Percentiles rank a stretch among this genome's conserved stretches.
phyloP scores from a whole-genome alignment of 768 basidiomycete species.

The Agrocybe pediades region DNA sequence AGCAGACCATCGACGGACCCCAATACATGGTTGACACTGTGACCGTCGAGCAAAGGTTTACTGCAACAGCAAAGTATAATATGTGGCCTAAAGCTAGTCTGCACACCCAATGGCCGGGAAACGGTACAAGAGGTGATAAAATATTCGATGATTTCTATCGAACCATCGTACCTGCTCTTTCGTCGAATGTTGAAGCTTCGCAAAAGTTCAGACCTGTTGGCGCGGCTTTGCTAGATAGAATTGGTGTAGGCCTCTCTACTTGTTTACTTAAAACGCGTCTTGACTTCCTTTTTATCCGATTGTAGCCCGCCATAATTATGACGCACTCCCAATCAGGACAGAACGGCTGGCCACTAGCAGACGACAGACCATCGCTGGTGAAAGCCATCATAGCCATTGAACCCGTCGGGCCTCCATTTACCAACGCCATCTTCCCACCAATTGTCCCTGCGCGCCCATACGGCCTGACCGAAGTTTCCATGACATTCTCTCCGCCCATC shows the following conservation, averaged over 20 bases:
- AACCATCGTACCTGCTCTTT: constrained; percentile 41
- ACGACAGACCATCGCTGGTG: constrained; percentile 43
- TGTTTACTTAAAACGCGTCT: constrained; percentile 7
- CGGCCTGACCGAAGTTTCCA: constrained; percentile 50
- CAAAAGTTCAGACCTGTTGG: constrained; percentile 42
- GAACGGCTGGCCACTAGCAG: constrained; percentile 51
- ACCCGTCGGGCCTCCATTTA: constrained; percentile 53
- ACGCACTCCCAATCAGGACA: constrained; percentile 54
- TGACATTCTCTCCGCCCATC: constrained; percentile 45
- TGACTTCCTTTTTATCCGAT: neutral
- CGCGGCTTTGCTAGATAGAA: constrained; percentile 42
- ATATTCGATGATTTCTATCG: constrained; percentile 47
- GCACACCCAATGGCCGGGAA: constrained; percentile 58
- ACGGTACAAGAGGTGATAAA: constrained; percentile 44
- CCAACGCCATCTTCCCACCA: constrained; percentile 38
- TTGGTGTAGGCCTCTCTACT: constrained; percentile 39
- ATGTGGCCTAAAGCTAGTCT: constrained; percentile 48
- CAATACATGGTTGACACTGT: constrained; percentile 29
- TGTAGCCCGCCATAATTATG: constrained; percentile 46
- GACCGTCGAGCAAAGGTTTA: constrained; percentile 41
- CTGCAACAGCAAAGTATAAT: constrained; percentile 37
- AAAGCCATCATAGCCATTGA: constrained; percentile 52
- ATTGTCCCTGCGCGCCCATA: constrained; percentile 39
- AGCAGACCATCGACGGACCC: constrained; percentile 36
- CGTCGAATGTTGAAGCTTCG: constrained; percentile 36